phyloP scores from a whole-genome alignment of 2,329 filamentous ascomycete species.

The Alternaria triticina region DNA sequence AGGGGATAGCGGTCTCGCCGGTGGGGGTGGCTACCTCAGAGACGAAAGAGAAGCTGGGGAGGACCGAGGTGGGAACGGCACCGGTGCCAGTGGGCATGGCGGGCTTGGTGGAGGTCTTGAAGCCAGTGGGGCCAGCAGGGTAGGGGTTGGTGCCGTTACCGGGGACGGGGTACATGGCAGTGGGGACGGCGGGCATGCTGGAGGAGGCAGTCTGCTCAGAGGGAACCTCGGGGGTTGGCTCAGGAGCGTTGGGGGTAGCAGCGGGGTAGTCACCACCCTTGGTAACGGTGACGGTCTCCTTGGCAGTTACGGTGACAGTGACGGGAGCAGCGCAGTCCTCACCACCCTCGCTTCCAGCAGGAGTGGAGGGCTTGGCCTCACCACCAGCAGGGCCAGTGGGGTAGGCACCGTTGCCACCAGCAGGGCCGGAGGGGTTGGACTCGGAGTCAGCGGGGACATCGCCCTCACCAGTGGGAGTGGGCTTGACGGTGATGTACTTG shows the following conservation, averaged over 20 bases:
- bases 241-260: conserved; percentile 10
- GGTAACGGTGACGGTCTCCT: conserved; percentile 49
- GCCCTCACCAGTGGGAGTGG: conserved; percentile 5
- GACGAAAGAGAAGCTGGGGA: conserved; percentile 34
- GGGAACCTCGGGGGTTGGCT: conserved; percentile 10
- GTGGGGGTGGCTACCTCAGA: conserved; percentile 27
- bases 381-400: conserved; percentile 11
- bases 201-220: conserved; percentile 16
- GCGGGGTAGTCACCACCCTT: conserved; percentile 22
- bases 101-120: conserved; percentile 41
- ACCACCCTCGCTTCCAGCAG: conserved; percentile 14
- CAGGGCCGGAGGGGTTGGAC: conserved; percentile 1
- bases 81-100: conserved; percentile 25
- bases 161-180: conserved; percentile 32
- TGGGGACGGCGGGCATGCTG: conserved; percentile 18
- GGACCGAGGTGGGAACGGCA: conserved; percentile 19
- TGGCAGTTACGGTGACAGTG: conserved; percentile 46
- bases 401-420: background rate
- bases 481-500: conserved; percentile 38
- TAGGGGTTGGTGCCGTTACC: conserved; percentile 37
- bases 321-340: conserved; percentile 42
- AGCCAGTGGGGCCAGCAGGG: conserved; percentile 38
- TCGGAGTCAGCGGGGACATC: conserved; percentile 1
- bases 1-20: conserved; percentile 15
- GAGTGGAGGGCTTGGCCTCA: conserved; percentile 5